Evolutionary conservation across 371 early-diverging fungal species (phyloP).

Genomic region (Mortierella sp.): DNA sequence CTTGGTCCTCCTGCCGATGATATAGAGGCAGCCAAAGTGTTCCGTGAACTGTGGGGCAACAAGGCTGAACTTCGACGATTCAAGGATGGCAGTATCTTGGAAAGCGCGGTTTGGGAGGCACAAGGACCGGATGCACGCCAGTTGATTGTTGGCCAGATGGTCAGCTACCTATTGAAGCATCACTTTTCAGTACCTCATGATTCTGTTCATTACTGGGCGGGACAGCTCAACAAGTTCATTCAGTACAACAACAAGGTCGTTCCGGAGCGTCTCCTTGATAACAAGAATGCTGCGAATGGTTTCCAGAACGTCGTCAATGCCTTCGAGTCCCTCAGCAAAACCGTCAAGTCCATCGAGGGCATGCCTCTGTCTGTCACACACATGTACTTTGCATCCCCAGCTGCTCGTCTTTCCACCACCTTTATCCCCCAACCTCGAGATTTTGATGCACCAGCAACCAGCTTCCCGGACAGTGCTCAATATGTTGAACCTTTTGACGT

Average conservation of each 20-base stretch:
- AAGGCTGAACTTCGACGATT: constrained; percentile 88
- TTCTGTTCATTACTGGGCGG: constrained; percentile 73
- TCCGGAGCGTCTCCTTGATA: constrained; percentile 60
- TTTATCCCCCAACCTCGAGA: constrained; percentile 83
- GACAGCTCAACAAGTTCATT: constrained; percentile 71
- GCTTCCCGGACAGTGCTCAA: constrained; percentile 63
- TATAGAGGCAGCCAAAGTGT: constrained; percentile 69
- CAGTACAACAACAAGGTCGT: constrained; percentile 58
- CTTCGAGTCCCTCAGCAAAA: constrained; percentile 75
- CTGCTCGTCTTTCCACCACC: constrained; percentile 80
- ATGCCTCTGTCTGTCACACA: constrained; percentile 84
- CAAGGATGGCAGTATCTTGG: constrained; percentile 86
- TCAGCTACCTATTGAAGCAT: constrained; percentile 73
- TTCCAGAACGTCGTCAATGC: constrained; percentile 82
- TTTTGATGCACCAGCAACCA: constrained; percentile 50
- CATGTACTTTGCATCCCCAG: constrained; percentile 72
- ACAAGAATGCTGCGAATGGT: constrained; percentile 59
- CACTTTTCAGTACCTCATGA: constrained; percentile 70
- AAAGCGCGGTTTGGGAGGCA: constrained; percentile 84
- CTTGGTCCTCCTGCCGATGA: constrained; percentile 82
- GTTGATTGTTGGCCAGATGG: constrained; percentile 85
- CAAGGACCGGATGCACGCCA: constrained; percentile 76
- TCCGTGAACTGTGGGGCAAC: constrained; percentile 86
- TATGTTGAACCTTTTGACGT: constrained; percentile 82
- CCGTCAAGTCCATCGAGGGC: constrained; percentile 69